A percentile compares a stretch with the other conserved stretches of the same genome.
Evolutionary conservation across 129 eudicot genomes (phyloP).

Genomic region (Flaveria linearis): DNA sequence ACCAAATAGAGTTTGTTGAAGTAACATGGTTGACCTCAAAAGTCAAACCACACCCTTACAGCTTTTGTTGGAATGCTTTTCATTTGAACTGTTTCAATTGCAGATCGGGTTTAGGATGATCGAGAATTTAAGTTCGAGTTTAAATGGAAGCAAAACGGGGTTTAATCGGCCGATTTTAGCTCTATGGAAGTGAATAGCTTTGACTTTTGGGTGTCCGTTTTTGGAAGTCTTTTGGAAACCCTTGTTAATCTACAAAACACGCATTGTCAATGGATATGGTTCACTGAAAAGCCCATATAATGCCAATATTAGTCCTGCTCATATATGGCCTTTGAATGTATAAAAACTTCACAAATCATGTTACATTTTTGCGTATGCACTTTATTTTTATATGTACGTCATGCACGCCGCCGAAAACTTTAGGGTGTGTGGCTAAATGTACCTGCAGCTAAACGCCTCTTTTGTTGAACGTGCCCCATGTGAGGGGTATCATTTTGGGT

Average conservation of each 20-base stretch:
- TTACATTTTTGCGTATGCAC: too few species aligned
- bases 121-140: constrained; percentile 58
- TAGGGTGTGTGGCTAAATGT: too few species aligned
- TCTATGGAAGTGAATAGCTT: constrained; percentile 65
- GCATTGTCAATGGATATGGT: constrained; percentile 20
- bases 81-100: constrained; percentile 11
- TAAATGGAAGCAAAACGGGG: constrained; percentile 64
- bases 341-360: too few species aligned
- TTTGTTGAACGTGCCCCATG: too few species aligned
- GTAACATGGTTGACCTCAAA: too few species aligned
- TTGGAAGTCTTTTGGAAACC: constrained; percentile 22
- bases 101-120: constrained; percentile 88
- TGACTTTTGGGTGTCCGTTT: constrained; percentile 31
- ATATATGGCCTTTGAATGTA: too few species aligned
- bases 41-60: not conserved
- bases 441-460: too few species aligned
- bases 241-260: constrained; percentile 10
- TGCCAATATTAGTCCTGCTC: not conserved
- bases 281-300: constrained; percentile 19
- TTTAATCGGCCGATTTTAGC: constrained; percentile 82
- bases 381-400: too few species aligned
- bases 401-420: too few species aligned
- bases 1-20: too few species aligned
- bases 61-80: not conserved
- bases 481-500: too few species aligned